Conservation (phyloP, 306 rosid genomes). For the Citrullus colocynthis region DNA sequence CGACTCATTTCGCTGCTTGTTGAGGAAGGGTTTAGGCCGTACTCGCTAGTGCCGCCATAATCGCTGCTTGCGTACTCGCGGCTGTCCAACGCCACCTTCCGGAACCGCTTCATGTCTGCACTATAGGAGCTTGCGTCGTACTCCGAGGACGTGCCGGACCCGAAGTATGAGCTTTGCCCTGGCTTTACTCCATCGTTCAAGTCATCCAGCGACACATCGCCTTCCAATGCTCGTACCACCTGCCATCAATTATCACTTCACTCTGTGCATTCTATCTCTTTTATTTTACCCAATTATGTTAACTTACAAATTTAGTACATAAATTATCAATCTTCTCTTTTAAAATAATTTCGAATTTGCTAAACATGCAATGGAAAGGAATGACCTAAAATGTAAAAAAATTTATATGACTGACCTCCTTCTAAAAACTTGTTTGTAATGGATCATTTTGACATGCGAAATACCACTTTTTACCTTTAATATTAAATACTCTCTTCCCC, state of each 20-base stretch:
- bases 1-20: constrained; percentile 29
- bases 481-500: no score
- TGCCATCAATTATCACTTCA: constrained; percentile 3
- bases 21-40: constrained; percentile 45
- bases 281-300: no score
- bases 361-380: no score
- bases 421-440: no score
- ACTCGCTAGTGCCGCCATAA: constrained; percentile 47
- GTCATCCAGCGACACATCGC: constrained; percentile 56
- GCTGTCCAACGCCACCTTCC: constrained; percentile 28
- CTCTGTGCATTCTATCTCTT: no score
- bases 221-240: constrained; percentile 73
- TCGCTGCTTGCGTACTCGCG: constrained; percentile 39
- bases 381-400: no score
- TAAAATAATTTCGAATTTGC: no score
- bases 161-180: constrained; percentile 19
- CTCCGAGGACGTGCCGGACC: constrained; percentile 21
- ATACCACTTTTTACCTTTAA: no score
- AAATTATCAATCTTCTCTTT: no score
- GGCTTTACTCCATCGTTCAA: constrained; percentile 41
- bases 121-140: constrained; percentile 32
- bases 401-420: no score
- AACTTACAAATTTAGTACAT: no score
- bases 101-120: constrained; percentile 43
- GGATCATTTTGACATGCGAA: no score